Conservation (phyloP, 1,284 basidiomycete genomes). For the Ceratobasidium sp. region DNA sequence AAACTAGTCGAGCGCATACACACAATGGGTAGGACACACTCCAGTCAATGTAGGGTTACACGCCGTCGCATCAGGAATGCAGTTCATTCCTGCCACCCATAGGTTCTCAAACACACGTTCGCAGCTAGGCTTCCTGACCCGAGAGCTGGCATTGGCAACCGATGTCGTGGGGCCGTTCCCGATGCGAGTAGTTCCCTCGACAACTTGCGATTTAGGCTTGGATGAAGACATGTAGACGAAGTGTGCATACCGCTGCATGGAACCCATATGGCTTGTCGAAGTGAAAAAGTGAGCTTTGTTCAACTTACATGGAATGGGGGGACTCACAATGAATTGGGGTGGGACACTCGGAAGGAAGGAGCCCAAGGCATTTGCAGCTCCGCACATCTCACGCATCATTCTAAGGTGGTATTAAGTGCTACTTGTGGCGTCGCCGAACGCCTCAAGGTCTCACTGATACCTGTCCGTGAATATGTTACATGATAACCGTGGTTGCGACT, state of each 20-base stretch:
- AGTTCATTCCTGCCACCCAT: conserved; percentile 12
- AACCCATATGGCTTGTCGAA: background rate
- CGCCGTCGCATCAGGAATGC: conserved; percentile 19
- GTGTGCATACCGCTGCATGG: conserved; percentile 3
- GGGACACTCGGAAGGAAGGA: conserved; percentile 8
- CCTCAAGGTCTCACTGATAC: conserved; percentile 27
- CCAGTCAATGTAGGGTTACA: conserved; percentile 30
- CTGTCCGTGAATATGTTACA: too few relatives aligned
- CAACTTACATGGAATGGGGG: too few relatives aligned
- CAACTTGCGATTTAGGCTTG: too few relatives aligned
- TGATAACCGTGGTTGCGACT: too few relatives aligned
- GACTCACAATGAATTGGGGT: conserved; percentile 23
- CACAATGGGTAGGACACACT: background rate
- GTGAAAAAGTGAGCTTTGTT: background rate
- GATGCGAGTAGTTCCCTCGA: conserved; percentile 11
- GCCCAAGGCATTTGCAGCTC: conserved; percentile 16
- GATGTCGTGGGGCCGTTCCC: conserved; percentile 20
- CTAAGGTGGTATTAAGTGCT: conserved; percentile 41
- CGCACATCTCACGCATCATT: conserved; percentile 32
- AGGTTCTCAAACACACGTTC: conserved; percentile 17
- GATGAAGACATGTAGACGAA: background rate
- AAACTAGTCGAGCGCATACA: background rate
- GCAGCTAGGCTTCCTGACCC: conserved; percentile 6
- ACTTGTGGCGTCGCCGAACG: background rate
- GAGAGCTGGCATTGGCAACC: conserved; percentile 11